Evolutionary conservation across 163 green algal species (phyloP), one percentile per base, ranked within the genome.

Genomic region (Chloromonas sp.): DNA sequence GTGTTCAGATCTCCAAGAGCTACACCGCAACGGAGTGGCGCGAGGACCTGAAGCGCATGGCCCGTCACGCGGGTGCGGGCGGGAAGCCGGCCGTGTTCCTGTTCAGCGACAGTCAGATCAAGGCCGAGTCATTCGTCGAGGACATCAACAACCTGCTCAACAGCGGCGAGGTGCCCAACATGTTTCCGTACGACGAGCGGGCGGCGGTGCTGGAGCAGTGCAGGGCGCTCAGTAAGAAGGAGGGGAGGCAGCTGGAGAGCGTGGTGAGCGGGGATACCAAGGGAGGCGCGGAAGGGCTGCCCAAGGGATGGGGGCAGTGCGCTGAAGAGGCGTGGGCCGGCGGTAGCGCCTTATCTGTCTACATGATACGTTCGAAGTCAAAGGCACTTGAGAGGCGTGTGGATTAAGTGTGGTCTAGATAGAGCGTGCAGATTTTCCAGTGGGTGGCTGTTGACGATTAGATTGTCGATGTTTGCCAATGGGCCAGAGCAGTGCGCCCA

Each of bases 71-170:
- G 1, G 92, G 92, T 1, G 90, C 81, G 3, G 89, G 92, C 61
- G 91, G 89, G 79, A 89, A 91, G 76, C 85, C 86, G 3, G 87
- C 71, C 8, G 91, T 95, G 78, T 95, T 96, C 88, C 86, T 96
- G 71, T 95, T 96, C 91, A 92, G 85, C 70, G 90, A 93, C 88
- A 80, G 57, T 8, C 81, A 96, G 87, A 95, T 96, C 85, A 94
- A 95, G 84, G 80, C 88, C 57, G 93, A 96, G 89, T 87, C 85
- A 60, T 95, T 95, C 79, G 86, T 95, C 60, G 91, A 95, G 88
- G 91, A 95, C 85, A 89, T 94, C 80, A 96, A 96, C 91, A 94
- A 92, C 82, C 87, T 96, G 71, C 90, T 96, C 14, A 96, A 96
- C 90, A 90, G 82, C n/a, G 92, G 93, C 0, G 92, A 95, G 91